Evolutionary conservation across 129 eudicot genomes (phyloP), one percentile per base, ranked within the genome.

Genomic region (Solidago caesia): DNA sequence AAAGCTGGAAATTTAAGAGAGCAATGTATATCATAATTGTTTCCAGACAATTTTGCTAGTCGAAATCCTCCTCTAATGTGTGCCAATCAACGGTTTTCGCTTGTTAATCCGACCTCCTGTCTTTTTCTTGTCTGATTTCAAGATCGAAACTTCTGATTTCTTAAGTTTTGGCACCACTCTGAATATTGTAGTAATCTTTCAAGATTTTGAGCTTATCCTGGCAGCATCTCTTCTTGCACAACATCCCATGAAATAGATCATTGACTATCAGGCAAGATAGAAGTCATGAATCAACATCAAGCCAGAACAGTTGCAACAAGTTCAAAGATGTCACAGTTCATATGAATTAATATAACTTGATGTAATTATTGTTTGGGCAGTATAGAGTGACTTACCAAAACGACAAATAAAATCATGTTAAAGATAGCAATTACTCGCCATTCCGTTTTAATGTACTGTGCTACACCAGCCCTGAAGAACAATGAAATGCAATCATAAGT

Each of bases 401-500:
- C 85, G 59, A 88, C 79, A 71, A 93, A 90, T 65, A 93, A 82
- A 74, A 86, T 69, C 63, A 88, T 80, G 48, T 93, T 93, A 67
- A 93, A 93, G 82, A 93, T 85, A 11, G 91, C 98, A 63, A 90
- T 92, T 51, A 93, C 96, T 77, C 96, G 85, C 96, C 98, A 93
- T 71, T 92, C 96, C 2, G 84, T 86, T 87, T 93, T 92, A 87
- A 92, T 86, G 85, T 93, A 88, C 63, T 93, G 92, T 53, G 97
- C 97, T 63, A 93, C 98, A 68, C 98, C 98, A 62, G 97, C 97
- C 86, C 98, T 93, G 75, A 80, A 75, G 42, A 41, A 70, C 27
- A 26, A 52, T 56, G 60, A 33, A n/a, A 74, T 15, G 26, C 16
- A 10, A 71, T 53, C 64, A 12, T 44, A 70, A 69, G 58, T 42